A percentile compares a stretch with the other conserved stretches of the same genome.
phyloP scores from a whole-genome alignment of 208 protist genomes.

The Acanthamoeba castellanii region DNA sequence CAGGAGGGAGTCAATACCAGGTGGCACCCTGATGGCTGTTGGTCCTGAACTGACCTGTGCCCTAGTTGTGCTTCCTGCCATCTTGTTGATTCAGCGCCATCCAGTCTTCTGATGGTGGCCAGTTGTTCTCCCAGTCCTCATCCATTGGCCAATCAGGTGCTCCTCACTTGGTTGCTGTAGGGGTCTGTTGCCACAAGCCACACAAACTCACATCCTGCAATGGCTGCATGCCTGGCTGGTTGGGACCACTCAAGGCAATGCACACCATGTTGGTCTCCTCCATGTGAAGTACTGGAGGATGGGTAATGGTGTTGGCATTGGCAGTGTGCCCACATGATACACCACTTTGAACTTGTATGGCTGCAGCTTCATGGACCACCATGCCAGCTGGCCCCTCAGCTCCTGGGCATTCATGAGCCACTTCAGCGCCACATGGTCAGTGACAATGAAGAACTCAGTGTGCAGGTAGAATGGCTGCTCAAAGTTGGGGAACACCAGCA shows the following conservation, averaged over 20 bases:
- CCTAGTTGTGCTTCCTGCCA: not conserved
- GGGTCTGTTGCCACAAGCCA: not conserved
- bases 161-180: not conserved
- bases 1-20: not conserved
- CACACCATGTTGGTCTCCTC: not conserved
- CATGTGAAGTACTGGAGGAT: not conserved
- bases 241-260: not conserved
- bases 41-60: not conserved
- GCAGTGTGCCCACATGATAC: not conserved
- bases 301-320: not conserved
- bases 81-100: not conserved
- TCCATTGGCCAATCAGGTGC: not conserved
- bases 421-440: not conserved
- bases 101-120: not conserved
- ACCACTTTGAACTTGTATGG: not conserved
- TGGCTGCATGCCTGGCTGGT: not conserved
- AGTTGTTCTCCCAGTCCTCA: not conserved
- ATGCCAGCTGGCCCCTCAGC: not conserved
- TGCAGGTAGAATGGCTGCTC: not conserved
- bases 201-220: not conserved
- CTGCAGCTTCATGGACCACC: slow-evolving; percentile 2
- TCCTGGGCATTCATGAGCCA: not conserved
- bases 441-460: slow-evolving; percentile 12
- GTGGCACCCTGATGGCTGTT: not conserved
- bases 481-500: not conserved